Evolutionary conservation across 176 grass and related monocot genomes (phyloP).

Genomic region (Elaeis guineensis): DNA sequence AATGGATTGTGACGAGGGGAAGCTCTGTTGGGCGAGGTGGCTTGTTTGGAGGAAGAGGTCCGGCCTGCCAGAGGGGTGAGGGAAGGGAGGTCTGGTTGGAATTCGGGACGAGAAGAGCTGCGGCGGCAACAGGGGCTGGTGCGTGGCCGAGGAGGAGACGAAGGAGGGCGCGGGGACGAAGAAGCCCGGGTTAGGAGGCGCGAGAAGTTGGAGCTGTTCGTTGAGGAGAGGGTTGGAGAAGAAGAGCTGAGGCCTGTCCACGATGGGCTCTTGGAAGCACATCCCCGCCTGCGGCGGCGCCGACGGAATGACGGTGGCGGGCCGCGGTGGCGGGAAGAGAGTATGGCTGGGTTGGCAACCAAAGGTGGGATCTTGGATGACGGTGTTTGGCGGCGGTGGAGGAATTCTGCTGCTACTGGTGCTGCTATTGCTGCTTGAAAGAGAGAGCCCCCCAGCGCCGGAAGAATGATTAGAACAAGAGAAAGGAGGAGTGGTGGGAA

Average conservation of each 20-base stretch:
- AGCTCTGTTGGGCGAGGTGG: conserved; percentile 17
- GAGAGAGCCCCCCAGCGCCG: conserved; percentile 16
- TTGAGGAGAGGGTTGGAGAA: conserved; percentile 36
- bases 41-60: conserved; percentile 42
- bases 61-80: conserved; percentile 3
- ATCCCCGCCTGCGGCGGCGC: conserved; percentile 11
- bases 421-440: conserved; percentile 15
- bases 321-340: neutral
- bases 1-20: conserved; percentile 3
- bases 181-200: conserved; percentile 40
- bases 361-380: conserved; percentile 9
- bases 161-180: conserved; percentile 43
- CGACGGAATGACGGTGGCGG: neutral
- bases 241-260: neutral
- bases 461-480: conserved; percentile 29
- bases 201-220: conserved; percentile 37
- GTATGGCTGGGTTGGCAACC: neutral
- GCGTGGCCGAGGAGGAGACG: conserved; percentile 12
- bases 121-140: conserved; percentile 9
- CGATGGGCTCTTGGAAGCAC: conserved; percentile 38
- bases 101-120: conserved; percentile 26
- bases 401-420: conserved; percentile 18
- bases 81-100: neutral
- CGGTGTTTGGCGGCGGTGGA: conserved; percentile 18
- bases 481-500: neutral